A percentile compares a stretch with the other conserved stretches of the same genome.
Conservation (phyloP, 2,329 filamentous ascomycete species). For the Monilinia laxa region DNA sequence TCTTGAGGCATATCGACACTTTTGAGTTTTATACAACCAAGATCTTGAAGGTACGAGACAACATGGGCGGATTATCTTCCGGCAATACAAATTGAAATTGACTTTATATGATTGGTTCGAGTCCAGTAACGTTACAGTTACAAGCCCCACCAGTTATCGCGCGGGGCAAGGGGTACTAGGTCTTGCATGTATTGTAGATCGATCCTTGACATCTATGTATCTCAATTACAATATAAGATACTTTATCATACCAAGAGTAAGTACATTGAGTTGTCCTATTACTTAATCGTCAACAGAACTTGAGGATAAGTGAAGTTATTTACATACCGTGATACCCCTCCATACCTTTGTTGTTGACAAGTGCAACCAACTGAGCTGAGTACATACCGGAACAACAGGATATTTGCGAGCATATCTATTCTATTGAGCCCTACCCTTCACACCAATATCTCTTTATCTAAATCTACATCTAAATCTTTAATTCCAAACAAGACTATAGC, state of each 20-base stretch:
- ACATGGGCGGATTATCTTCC: neutral
- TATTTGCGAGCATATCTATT: neutral
- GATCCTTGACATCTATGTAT: neutral
- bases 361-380: neutral
- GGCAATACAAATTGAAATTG: conserved; percentile 10
- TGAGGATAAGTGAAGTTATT: neutral
- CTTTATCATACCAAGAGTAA: neutral
- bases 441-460: neutral
- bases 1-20: too few species aligned
- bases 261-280: neutral
- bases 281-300: neutral
- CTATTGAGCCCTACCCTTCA: neutral
- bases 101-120: conserved; percentile 3
- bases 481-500: neutral
- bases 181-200: neutral
- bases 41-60: too few species aligned
- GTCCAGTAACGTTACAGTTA: conserved; percentile 8
- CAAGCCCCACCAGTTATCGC: conserved; percentile 3
- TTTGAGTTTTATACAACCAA: too few species aligned
- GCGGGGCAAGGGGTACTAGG: neutral
- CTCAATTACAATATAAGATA: neutral
- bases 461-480: neutral
- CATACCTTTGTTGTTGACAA: neutral
- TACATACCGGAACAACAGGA: neutral
- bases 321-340: neutral